Percentiles rank a stretch among this genome's conserved stretches.
Conservation (phyloP, 768 basidiomycete genomes). For the Panaeolus papilionaceus region DNA sequence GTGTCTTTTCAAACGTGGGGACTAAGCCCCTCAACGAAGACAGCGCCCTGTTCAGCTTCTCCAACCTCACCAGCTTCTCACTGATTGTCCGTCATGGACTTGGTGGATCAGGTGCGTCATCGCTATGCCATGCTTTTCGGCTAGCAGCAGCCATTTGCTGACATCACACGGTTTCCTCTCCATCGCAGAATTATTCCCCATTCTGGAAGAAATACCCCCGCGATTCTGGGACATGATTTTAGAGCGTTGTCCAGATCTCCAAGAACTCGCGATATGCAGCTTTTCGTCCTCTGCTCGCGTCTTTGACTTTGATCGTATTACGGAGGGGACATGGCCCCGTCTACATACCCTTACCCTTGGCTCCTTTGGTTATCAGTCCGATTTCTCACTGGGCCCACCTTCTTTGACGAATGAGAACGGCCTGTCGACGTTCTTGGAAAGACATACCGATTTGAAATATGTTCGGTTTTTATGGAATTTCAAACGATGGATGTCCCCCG, state of each 20-base stretch:
- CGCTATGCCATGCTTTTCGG: conserved; percentile 11
- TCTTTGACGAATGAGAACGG: conserved; percentile 25
- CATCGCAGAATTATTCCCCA: conserved; percentile 43
- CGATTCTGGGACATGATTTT: conserved; percentile 57
- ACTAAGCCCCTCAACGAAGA: conserved; percentile 37
- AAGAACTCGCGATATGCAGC: conserved; percentile 55
- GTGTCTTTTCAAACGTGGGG: conserved; percentile 53
- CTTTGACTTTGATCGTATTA: conserved; percentile 48
- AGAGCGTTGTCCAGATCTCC: conserved; percentile 50
- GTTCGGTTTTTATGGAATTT: conserved; percentile 58
- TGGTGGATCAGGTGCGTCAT: conserved; percentile 39
- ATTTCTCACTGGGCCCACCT: conserved; percentile 46
- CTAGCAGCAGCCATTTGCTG: neutral
- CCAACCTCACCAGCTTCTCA: conserved; percentile 50
- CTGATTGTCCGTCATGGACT: conserved; percentile 54
- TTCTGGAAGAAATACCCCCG: conserved; percentile 44
- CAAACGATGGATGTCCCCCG: conserved; percentile 55
- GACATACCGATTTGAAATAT: conserved; percentile 45
- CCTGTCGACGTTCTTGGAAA: conserved; percentile 44
- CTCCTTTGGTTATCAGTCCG: conserved; percentile 54
- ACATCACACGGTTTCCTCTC: conserved; percentile 18
- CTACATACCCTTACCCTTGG: conserved; percentile 53
- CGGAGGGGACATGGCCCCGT: conserved; percentile 45
- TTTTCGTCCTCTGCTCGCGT: conserved; percentile 54
- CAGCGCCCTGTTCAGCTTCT: conserved; percentile 50